Evolutionary conservation across 352 stramenopile genomes (phyloP).

Genomic region (Pythium brachiatum): DNA sequence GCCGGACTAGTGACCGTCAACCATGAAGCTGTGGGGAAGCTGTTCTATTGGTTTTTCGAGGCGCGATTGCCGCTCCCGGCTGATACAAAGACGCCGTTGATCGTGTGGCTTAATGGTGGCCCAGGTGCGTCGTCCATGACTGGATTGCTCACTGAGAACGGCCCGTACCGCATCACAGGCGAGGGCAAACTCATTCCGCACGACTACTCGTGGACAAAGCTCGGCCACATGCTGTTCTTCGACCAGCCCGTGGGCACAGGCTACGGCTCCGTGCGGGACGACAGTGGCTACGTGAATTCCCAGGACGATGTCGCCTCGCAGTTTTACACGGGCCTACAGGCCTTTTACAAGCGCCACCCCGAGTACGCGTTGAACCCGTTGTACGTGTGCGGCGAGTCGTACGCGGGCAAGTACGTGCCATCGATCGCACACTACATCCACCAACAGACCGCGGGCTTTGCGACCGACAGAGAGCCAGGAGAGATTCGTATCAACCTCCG

Average conservation of each 20-base stretch:
- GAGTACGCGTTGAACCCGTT: conserved; percentile 66
- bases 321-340: conserved; percentile 91
- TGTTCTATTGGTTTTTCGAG: conserved; percentile 90
- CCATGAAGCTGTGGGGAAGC: conserved; percentile 41
- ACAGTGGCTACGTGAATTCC: conserved; percentile 64
- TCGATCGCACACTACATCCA: conserved; percentile 94
- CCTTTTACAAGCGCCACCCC: conserved; percentile 89
- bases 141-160: conserved; percentile 72
- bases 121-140: conserved; percentile 81
- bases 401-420: conserved; percentile 97
- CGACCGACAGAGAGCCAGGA: conserved; percentile 23
- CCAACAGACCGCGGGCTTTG: conserved; percentile 62
- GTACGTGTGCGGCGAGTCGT: conserved; percentile 89
- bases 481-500: conserved; percentile 66
- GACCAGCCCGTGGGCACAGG: conserved; percentile 81
- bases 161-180: conserved; percentile 64
- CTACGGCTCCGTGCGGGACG: conserved; percentile 71
- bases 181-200: conserved; percentile 74
- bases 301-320: conserved; percentile 76
- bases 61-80: conserved; percentile 27
- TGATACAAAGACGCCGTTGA: conserved; percentile 49
- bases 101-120: conserved; percentile 82
- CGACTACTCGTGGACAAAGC: conserved; percentile 62
- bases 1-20: conserved; percentile 69
- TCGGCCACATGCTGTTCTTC: conserved; percentile 85